Conservation (phyloP, 2,329 filamentous ascomycete species). For the Cordyceps tenuipes region DNA sequence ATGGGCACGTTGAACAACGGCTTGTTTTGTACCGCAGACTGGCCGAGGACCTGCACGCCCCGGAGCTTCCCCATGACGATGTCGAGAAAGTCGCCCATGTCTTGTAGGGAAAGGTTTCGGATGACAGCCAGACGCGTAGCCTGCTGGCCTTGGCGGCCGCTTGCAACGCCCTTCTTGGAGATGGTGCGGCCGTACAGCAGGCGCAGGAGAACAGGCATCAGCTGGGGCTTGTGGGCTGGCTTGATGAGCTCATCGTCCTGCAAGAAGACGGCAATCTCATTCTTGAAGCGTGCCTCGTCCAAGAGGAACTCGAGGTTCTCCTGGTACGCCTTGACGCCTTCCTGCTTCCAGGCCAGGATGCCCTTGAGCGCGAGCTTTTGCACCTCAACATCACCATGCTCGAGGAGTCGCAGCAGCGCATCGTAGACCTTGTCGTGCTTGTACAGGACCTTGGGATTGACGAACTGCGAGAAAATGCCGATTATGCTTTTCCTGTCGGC, state of each 20-base stretch:
- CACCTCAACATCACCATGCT: slow-evolving; percentile 83
- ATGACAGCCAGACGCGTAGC: slow-evolving; percentile 74
- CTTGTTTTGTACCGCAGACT: slow-evolving; percentile 36
- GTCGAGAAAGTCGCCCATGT: slow-evolving; percentile 72
- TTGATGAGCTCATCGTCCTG: slow-evolving; percentile 67
- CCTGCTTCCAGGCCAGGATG: slow-evolving; percentile 81
- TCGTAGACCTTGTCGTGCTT: slow-evolving; percentile 67
- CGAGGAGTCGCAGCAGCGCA: slow-evolving; percentile 65
- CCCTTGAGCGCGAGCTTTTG: slow-evolving; percentile 80
- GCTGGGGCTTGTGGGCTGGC: slow-evolving; percentile 58
- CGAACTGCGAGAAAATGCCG: slow-evolving; percentile 72
- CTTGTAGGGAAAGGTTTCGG: slow-evolving; percentile 63
- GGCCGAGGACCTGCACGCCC: slow-evolving; percentile 49
- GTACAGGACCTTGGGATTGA: slow-evolving; percentile 78
- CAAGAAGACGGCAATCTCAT: slow-evolving; percentile 85
- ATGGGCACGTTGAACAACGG: slow-evolving; percentile 49
- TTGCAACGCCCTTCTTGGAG: slow-evolving; percentile 66
- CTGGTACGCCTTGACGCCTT: slow-evolving; percentile 66
- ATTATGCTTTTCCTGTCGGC: slow-evolving; percentile 80
- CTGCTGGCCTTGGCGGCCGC: slow-evolving; percentile 72
- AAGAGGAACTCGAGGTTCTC: slow-evolving; percentile 80
- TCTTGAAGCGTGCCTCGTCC: slow-evolving; percentile 85
- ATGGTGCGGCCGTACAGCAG: slow-evolving; percentile 86
- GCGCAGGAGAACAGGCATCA: slow-evolving; percentile 82
- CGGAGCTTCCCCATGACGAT: slow-evolving; percentile 69